Base-by-base conservation (phyloP, 768 basidiomycete genomes). In the Cubamyces sp. region DNA sequence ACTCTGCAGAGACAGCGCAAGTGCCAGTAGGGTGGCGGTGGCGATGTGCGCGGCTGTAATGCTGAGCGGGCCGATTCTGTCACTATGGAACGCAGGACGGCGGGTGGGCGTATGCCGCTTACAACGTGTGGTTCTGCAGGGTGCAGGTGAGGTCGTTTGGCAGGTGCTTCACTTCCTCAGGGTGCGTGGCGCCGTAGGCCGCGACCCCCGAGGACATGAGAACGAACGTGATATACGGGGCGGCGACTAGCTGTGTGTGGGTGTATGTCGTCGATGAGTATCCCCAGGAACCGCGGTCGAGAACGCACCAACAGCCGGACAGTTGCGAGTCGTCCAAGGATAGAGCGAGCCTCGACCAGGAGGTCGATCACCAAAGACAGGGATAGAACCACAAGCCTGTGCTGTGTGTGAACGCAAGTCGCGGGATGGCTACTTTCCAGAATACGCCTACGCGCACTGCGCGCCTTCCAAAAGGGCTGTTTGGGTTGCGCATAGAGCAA, bases 71-170 rank as follows among this genome's bases (percentile, higher is more conserved):
- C 9, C 21, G 28, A 34, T 25, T 26, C 37, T 21, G 30, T 25
- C 23, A 57, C 48, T 60, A 52, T 56, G 53, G 23, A 55, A 54
- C 52, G 48, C 30, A 30, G 48, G 53, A 64, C 5, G 26, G 42
- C 15, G 8, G 34, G 21, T 15, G 14, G 45, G 11, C 19, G 25
- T 46, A 40, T 37, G 14, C 18, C 12, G 45, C 66, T 51, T 61
- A 69, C 68, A 66, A 61, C 14, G 64, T 11, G 19, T 30, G 34
- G 42, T 60, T 64, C 15, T 48, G 34, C 34, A 70, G 46, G 42
- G 60, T 58, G 48, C 69, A 70, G 46, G 60, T 60, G 25, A 68
- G 54, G 9, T 68, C 63, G 46, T 68, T 56, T 19, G 39, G 50
- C 54, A 52, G 34, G 50, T 66, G 69, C 21, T 18, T 34, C 30